phyloP scores from a whole-genome alignment of 129 eudicot genomes.

The Tagetes erecta region DNA sequence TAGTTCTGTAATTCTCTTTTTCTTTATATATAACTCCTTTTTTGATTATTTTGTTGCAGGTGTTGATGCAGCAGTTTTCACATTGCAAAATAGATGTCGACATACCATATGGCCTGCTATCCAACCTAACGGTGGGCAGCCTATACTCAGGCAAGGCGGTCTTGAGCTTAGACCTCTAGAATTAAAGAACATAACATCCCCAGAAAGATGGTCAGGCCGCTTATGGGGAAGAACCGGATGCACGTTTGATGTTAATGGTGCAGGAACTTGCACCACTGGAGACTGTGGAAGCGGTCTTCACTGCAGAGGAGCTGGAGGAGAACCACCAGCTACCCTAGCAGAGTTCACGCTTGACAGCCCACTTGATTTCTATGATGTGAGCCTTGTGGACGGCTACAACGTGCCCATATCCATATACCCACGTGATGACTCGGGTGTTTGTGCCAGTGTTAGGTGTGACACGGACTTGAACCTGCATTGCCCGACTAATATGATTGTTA shows the following conservation, averaged over 20 bases:
- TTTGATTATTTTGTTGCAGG: slow-evolving; percentile 36
- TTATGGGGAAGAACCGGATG: slow-evolving; percentile 67
- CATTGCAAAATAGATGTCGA: slow-evolving; percentile 54
- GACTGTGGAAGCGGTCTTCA: slow-evolving; percentile 54
- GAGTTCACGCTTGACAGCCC: slow-evolving; percentile 61
- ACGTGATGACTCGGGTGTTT: slow-evolving; percentile 38
- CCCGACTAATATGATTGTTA: slow-evolving; percentile 44
- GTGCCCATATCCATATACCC: slow-evolving; percentile 59
- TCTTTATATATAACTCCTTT: not conserved
- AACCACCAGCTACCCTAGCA: slow-evolving; percentile 61
- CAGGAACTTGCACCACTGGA: slow-evolving; percentile 57
- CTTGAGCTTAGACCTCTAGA: slow-evolving; percentile 42
- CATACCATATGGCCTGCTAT: slow-evolving; percentile 70
- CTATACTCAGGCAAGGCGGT: slow-evolving; percentile 55
- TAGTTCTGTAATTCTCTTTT: not conserved
- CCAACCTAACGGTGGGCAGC: slow-evolving; percentile 44
- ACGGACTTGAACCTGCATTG: slow-evolving; percentile 48
- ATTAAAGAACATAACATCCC: slow-evolving; percentile 38
- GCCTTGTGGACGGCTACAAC: slow-evolving; percentile 79
- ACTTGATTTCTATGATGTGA: slow-evolving; percentile 64
- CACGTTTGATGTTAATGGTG: slow-evolving; percentile 39
- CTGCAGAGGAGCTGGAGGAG: slow-evolving; percentile 57
- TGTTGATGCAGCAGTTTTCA: slow-evolving; percentile 51
- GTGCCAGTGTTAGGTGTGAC: slow-evolving; percentile 43
- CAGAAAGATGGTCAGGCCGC: slow-evolving; percentile 70